These are phyloP conservation scores for Gyromitra esculenta DNA, from an alignment of 2,329 filamentous ascomycete species.

Conservation along the genomic window DNA sequence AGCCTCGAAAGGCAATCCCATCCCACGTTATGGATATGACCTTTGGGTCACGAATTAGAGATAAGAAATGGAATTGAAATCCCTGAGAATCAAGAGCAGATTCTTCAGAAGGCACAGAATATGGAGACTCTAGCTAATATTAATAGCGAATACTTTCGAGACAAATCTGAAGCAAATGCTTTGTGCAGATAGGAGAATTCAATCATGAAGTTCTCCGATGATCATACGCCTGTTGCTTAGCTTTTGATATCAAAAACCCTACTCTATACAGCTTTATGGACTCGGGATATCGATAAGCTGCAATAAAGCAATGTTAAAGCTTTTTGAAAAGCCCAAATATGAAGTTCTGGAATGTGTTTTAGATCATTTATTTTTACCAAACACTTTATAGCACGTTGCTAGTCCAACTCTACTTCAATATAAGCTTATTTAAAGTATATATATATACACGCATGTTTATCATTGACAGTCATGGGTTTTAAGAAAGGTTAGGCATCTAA, in stretches of 20 bases:
- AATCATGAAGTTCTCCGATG: neutral
- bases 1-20: neutral
- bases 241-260: neutral
- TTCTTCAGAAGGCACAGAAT: neutral
- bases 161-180: neutral
- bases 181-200: neutral
- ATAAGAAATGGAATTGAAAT: neutral
- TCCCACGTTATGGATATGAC: neutral
- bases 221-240: neutral
- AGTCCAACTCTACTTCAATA: neutral
- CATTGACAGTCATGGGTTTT: too few relatives aligned
- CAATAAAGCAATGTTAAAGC: neutral
- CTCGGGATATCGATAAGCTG: neutral
- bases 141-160: neutral
- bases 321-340: too few relatives aligned
- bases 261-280: neutral
- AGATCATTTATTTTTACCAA: too few relatives aligned
- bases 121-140: neutral
- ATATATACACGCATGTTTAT: too few relatives aligned
- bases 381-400: too few relatives aligned
- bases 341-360: too few relatives aligned
- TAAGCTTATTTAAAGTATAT: neutral
- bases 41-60: neutral
- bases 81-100: neutral
- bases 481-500: too few relatives aligned